Evolutionary conservation across 2,329 filamentous ascomycete species (phyloP).

Genomic region (Claviceps pusilla): DNA sequence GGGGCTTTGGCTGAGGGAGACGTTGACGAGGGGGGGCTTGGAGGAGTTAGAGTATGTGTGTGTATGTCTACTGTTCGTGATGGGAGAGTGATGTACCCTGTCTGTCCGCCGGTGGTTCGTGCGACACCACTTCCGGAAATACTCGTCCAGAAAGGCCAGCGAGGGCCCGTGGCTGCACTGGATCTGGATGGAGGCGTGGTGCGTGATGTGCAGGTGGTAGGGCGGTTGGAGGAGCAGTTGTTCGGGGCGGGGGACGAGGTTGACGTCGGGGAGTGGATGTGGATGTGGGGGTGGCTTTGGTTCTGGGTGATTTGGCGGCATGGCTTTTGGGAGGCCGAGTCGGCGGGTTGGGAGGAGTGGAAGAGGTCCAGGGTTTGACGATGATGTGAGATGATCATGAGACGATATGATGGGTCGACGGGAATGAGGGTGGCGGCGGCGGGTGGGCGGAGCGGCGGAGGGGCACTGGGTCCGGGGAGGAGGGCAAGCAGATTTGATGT

Average conservation of each 20-base stretch:
- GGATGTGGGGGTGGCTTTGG: too few species aligned
- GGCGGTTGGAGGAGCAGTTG: conserved; percentile 33
- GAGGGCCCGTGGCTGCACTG: conserved; percentile 33
- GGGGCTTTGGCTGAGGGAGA: conserved; percentile 27
- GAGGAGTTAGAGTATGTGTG: neutral
- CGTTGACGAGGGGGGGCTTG: conserved; percentile 27
- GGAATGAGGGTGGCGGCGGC: too few species aligned
- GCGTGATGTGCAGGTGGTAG: conserved; percentile 29
- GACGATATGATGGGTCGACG: too few species aligned
- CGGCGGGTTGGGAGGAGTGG: neutral
- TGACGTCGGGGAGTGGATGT: conserved; percentile 28
- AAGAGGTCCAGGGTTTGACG: too few species aligned
- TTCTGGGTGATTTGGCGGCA: neutral
- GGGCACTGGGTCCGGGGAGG: too few species aligned
- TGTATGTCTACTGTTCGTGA: too few species aligned
- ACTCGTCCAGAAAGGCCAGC: conserved; percentile 28
- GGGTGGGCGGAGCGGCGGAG: too few species aligned
- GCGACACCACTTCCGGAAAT: conserved; percentile 32
- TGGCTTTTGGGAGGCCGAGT: neutral
- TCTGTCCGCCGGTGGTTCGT: conserved; percentile 24
- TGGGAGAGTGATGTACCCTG: too few species aligned
- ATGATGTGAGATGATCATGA: too few species aligned
- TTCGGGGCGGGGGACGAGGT: conserved; percentile 29
- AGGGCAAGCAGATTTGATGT: too few species aligned
- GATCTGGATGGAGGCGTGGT: conserved; percentile 22